Evolutionary conservation across 164 flowering plant species (phyloP), one percentile per base, ranked within the genome.

Genomic region (Litsea cubeba): DNA sequence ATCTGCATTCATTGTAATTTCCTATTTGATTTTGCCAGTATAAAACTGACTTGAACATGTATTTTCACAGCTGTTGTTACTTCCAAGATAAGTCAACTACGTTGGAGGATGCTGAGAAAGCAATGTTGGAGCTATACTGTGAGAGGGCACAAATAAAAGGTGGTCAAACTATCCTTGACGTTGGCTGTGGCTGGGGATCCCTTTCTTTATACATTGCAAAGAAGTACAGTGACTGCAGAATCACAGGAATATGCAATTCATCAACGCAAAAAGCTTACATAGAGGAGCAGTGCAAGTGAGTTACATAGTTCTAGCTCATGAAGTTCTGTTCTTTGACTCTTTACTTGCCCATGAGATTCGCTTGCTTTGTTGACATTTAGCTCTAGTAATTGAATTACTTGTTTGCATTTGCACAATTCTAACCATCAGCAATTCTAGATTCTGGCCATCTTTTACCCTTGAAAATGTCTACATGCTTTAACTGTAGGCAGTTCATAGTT

Each of bases 161-260:
- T 81, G 99, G 98, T 25, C 97, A 93, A 58, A 85, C 85, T 25
- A 87, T 95, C 73, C 98, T 95, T 77, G 99, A 95, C 82, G 82
- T 95, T 79, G 99, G 98, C 32, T 95, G 99, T 87, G 99, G 98
- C 18, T 93, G 98, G 99, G 99, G 99, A 40, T 90, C 98, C 22
- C 86, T 93, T 32, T 79, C 88, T 70, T 69, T 95, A 3, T 89
- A 87, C 82, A 84, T 95, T 77, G 99, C 99, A 6, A 85, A 87
- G 68, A 95, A 93, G 68, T 91, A 85, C 77, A 78, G 73, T 17
- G 89, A 87, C 70, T 91, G 96, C 83, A 85, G 58, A 67, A 71
- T 95, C 32, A 95, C 99, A 1, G 98, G 97, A 69, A 90, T 95
- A 72, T 91, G 97, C 87, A 93, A 93, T 82, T 95, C 99, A 67